Evolutionary conservation across 2,329 filamentous ascomycete species (phyloP), one percentile per base, ranked within the genome.

Genomic region (Pyricularia pennisetigena): DNA sequence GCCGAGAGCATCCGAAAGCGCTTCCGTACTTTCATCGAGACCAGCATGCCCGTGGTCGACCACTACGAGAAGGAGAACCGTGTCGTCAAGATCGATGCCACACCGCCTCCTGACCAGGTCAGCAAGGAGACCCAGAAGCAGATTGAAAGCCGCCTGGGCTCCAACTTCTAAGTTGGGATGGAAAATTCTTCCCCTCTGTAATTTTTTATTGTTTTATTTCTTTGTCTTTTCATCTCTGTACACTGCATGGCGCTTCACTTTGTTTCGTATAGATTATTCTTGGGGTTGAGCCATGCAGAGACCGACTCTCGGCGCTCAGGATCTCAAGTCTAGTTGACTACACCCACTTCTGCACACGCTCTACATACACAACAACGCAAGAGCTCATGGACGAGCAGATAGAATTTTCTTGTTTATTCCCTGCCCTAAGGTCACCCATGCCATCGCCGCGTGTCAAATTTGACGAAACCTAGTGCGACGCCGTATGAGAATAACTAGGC

Each of bases 11-110:
- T 98, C 78, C 90, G 91, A 82, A 99, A 99, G 89, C 87, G 95
- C 69, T 99, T 99, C 85, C 89, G 88, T 76, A 94, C 90, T 4
- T 99, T 98, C 76, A 83, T 96, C 74, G 93, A 98, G 80, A 97
- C 93, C 2, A 97, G 93, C 81, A 97, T 98, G 94, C 95, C 95
- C 29, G 95, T 98, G 64, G 93, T 99, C 68, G 86, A 97, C 73
- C 87, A 92, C 77, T 98, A 91, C 78, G 88, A 90, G 75, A 83
- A 83, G 74, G 83, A 94, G 80, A 88, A 86, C 74, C 89, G 89
- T 76, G 93, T 98, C 20, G 86, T 97, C 77, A 91, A 89, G 81
- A 85, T 98, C 63, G 83, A 89, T 73, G 92, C 94, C 32, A 90
- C 88, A 29, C 85, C 86, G 62, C 74, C 80, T 8, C 89, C 92